Base-by-base conservation (phyloP, 2,329 filamentous ascomycete species). In the Colletotrichum sp. region DNA sequence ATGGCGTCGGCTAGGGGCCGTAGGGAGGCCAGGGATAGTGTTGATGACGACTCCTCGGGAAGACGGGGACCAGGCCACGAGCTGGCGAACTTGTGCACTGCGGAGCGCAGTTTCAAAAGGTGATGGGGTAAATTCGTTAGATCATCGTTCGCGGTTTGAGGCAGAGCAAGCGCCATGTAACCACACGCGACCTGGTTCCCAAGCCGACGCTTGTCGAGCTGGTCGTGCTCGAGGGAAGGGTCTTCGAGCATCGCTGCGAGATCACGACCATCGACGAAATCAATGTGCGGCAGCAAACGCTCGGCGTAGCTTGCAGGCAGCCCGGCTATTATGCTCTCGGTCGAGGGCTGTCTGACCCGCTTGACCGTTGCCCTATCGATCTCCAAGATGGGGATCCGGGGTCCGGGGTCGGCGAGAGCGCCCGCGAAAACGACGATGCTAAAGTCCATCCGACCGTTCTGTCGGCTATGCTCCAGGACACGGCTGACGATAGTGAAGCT, bases 201-300 rank as follows among this genome's bases (percentile, higher is more conserved):
- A 13, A 74, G 24, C 3, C 68, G 71, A 16, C 72, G 64, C 57
- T 81, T 32, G 80, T 80, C 12, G 80, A 80, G 21, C 78, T 84
- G 69, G 76, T 57, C 68, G 12, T 76, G 66, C 18, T 63, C 78
- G 3, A 84, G 79, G 55, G 79, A 80, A 9, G 80, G 77, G 68
- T 80, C 80, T 2, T 79, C 76, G 57, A 85, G 83, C 13, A 44
- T 76, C 24, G 80, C 80, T 3, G 78, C 62, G 10, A 84, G 74
- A 18, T 80, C 71, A 5, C 79, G 79, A 26, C 75, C 65, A 13
- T 55, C 52, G 66, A 80, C 68, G 21, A 78, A 39, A 39, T 80
- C 79, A 34, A 80, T 57, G 52, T 75, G 78, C 4, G 78, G 78
- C 8, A 81, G 13, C 74, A 80, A 24, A 78, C 83, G 52, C 83